Percentiles rank a stretch among this genome's conserved stretches.
phyloP scores from a whole-genome alignment of 2,329 filamentous ascomycete species.

The Venturia carpophila region DNA sequence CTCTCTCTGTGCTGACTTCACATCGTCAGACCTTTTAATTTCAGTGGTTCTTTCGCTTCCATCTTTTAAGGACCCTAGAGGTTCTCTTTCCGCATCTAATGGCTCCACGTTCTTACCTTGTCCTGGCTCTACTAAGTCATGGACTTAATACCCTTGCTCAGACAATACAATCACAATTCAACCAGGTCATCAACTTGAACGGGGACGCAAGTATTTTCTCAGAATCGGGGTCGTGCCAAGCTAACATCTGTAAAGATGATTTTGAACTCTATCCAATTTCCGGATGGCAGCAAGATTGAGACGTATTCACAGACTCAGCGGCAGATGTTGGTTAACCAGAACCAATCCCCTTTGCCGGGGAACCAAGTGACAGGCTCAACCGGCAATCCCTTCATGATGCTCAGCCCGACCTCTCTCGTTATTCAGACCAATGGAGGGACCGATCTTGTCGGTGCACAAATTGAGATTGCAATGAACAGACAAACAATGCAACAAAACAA shows the following conservation, averaged over 20 bases:
- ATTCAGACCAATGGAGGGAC: slow-evolving; percentile 32
- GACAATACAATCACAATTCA: slow-evolving; percentile 29
- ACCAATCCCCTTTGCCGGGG: slow-evolving; percentile 28
- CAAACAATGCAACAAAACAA: slow-evolving; percentile 27
- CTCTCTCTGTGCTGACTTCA: slow-evolving; percentile 11
- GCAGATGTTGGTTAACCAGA: slow-evolving; percentile 35
- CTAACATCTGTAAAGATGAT: slow-evolving; percentile 25
- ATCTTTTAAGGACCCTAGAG: neutral
- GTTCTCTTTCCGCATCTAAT: slow-evolving; percentile 9
- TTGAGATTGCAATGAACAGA: slow-evolving; percentile 29
- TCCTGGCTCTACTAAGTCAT: slow-evolving; percentile 14
- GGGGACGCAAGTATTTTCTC: slow-evolving; percentile 28
- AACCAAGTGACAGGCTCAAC: slow-evolving; percentile 33
- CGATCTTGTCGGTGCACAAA: slow-evolving; percentile 31
- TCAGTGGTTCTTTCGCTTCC: neutral
- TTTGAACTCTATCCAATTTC: slow-evolving; percentile 32
- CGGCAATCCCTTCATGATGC: slow-evolving; percentile 31
- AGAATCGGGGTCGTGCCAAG: neutral
- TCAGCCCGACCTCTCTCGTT: slow-evolving; percentile 29
- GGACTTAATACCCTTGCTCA: slow-evolving; percentile 24
- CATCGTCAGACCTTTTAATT: neutral
- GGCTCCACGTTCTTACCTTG: slow-evolving; percentile 10
- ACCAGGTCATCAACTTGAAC: slow-evolving; percentile 34
- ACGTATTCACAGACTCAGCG: slow-evolving; percentile 33
- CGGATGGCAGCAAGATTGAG: slow-evolving; percentile 31